Percentiles rank a stretch among this genome's conserved stretches.
Conservation (phyloP, 371 early-diverging fungal species). For the Paraphysoderma sedebokerense region DNA sequence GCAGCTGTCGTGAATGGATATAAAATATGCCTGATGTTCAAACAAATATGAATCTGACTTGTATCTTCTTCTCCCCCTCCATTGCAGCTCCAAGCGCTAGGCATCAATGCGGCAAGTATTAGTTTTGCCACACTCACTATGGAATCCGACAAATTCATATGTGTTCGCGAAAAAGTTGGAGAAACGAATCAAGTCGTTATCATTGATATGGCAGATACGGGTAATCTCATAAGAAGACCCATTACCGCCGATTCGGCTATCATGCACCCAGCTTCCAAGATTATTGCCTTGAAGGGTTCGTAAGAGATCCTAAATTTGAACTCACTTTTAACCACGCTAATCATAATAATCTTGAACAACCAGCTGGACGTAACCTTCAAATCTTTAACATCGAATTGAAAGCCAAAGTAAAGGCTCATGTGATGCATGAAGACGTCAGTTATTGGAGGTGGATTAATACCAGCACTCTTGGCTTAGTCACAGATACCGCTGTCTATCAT, state of each 20-base stretch:
- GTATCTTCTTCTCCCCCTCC: not conserved
- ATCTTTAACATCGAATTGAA: slow-evolving; percentile 92
- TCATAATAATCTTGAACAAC: not conserved
- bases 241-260: slow-evolving; percentile 96
- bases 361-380: slow-evolving; percentile 80
- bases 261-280: slow-evolving; percentile 83
- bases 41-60: not conserved
- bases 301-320: not conserved
- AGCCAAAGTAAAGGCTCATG: slow-evolving; percentile 79
- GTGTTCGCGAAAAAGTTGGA: slow-evolving; percentile 81
- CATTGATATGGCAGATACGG: slow-evolving; percentile 75
- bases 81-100: slow-evolving; percentile 67
- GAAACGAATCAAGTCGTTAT: slow-evolving; percentile 67
- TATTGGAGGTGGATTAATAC: slow-evolving; percentile 93
- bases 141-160: slow-evolving; percentile 94
- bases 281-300: slow-evolving; percentile 88
- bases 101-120: slow-evolving; percentile 79
- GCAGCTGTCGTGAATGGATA: not conserved
- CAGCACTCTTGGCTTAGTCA: slow-evolving; percentile 80
- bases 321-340: not conserved
- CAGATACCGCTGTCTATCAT: slow-evolving; percentile 74
- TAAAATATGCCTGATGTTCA: not conserved
- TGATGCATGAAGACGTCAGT: slow-evolving; percentile 82
- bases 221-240: slow-evolving; percentile 68
- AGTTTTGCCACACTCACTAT: slow-evolving; percentile 93